Evolutionary conservation across 352 stramenopile genomes (phyloP).

Genomic region (Phytophthora lateralis): DNA sequence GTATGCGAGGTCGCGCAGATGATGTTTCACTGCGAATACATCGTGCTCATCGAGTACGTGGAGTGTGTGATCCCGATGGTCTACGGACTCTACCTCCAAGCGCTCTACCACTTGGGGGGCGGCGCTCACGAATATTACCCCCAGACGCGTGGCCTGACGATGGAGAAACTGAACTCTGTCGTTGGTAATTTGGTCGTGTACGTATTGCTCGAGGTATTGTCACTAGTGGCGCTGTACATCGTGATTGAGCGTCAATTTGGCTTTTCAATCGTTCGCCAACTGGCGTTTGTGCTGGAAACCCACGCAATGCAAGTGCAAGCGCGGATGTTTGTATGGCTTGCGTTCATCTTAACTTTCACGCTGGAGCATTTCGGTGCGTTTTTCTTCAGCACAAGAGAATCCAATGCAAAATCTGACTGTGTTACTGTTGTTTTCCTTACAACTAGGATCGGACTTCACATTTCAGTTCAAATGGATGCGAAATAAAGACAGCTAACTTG

Average conservation of each 20-base stretch:
- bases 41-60: constrained; percentile 21
- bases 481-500: neutral
- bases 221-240: constrained; percentile 4
- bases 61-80: constrained; percentile 22
- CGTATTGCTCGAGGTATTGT: constrained; percentile 8
- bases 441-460: constrained; percentile 9
- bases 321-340: constrained; percentile 27
- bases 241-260: constrained; percentile 22
- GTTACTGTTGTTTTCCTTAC: neutral
- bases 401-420: neutral
- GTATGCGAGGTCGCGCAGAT: constrained; percentile 4
- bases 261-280: constrained; percentile 20
- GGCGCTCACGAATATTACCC: constrained; percentile 5
- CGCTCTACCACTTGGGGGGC: constrained; percentile 31
- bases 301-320: constrained; percentile 27
- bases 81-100: constrained; percentile 11
- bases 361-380: constrained; percentile 34
- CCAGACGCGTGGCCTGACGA: constrained; percentile 4
- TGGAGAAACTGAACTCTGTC: constrained; percentile 1
- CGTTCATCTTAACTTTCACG: constrained; percentile 29
- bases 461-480: constrained; percentile 10
- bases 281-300: constrained; percentile 45
- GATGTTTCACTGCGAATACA: constrained; percentile 28
- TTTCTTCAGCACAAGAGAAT: too few species aligned
- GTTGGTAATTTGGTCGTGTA: constrained; percentile 6